Conservation (phyloP, 108 stramenopile species). For the Fistulifera pelliculosa region DNA sequence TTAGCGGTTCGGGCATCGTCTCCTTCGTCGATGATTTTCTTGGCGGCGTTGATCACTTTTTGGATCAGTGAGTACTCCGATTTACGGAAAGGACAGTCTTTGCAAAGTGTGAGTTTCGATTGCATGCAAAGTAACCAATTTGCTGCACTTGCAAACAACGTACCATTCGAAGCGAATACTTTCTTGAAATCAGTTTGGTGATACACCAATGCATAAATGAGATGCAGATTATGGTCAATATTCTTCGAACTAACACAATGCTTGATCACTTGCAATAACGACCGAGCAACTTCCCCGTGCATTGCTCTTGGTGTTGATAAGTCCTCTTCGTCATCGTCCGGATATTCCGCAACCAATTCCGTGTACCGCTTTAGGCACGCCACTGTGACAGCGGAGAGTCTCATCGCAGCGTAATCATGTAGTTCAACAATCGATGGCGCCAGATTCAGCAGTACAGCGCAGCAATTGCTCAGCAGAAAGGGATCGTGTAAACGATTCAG, state of each 20-base stretch:
- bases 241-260: conserved; percentile 46
- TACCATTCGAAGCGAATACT: conserved; percentile 28
- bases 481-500: conserved; percentile 58
- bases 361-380: conserved; percentile 51
- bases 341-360: conserved; percentile 22
- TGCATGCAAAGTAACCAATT: conserved; percentile 1
- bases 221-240: conserved; percentile 61
- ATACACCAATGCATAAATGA: conserved; percentile 65
- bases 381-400: conserved; percentile 57
- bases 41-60: conserved; percentile 14
- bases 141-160: conserved; percentile 5
- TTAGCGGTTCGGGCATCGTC: conserved; percentile 41
- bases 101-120: not conserved
- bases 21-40: conserved; percentile 35
- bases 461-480: conserved; percentile 76
- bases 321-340: conserved; percentile 38
- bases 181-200: conserved; percentile 53
- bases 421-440: conserved; percentile 47
- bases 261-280: conserved; percentile 48
- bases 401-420: conserved; percentile 69
- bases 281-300: conserved; percentile 62
- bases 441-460: conserved; percentile 65
- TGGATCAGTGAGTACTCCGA: not conserved
- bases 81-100: conserved; percentile 5
- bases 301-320: conserved; percentile 40